These are phyloP conservation scores for Quercus wislizeni DNA, from an alignment of 306 rosid species.

Conservation along the genomic window DNA sequence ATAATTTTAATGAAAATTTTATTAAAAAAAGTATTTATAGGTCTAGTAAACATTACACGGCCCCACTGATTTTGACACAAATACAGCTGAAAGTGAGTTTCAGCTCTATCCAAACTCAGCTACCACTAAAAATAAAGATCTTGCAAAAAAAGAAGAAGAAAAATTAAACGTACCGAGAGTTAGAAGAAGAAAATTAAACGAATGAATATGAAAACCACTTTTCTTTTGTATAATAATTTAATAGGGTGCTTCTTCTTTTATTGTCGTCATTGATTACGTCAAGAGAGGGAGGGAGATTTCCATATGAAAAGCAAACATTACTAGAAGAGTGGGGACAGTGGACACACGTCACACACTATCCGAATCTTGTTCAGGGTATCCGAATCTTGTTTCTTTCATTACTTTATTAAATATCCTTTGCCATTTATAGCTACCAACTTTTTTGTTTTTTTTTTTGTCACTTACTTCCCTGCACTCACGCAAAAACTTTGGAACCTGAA, in stretches of 20 bases:
- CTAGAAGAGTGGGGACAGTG: conserved; percentile 22
- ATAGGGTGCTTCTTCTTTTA: no score
- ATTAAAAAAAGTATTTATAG: rapidly evolving
- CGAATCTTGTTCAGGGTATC: neutral
- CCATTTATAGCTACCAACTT: neutral
- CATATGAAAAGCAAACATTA: neutral
- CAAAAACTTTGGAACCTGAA: no score
- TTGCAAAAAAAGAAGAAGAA: no score
- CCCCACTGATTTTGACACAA: no score
- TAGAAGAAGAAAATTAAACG: no score
- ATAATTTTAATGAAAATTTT: no score
- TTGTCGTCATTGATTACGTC: no score
- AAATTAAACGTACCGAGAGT: no score
- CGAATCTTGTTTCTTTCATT: conserved; percentile 14
- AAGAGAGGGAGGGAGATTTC: neutral
- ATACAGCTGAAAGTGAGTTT: rapidly evolving
- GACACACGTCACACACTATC: neutral
- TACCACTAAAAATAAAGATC: no score
- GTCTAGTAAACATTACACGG: rapidly evolving
- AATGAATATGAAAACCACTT: no score
- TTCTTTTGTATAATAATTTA: neutral
- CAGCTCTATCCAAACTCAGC: rapidly evolving
- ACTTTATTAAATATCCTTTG: neutral
- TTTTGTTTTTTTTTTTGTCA: neutral
- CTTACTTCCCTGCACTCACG: no score